These are phyloP conservation scores for Dissoconium aciculare DNA, from an alignment of 2,329 filamentous ascomycete genomes.

Conservation along the genomic window DNA sequence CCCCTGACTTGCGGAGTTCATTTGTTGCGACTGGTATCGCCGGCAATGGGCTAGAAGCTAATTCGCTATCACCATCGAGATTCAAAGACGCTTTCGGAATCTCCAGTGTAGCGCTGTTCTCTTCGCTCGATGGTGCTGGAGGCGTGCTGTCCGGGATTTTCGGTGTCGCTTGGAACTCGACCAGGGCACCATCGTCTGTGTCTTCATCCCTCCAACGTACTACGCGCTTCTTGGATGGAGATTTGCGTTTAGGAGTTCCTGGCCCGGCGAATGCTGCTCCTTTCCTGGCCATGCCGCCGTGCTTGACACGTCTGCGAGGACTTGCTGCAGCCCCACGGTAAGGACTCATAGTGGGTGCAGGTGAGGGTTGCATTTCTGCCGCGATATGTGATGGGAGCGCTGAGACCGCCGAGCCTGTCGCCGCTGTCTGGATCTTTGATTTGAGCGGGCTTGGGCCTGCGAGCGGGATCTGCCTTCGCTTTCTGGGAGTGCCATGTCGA, in stretches of 20 bases:
- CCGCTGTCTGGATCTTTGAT: conserved; percentile 25
- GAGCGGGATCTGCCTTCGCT: conserved; percentile 39
- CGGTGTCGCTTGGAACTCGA: conserved; percentile 85
- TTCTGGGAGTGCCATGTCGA: conserved; percentile 62
- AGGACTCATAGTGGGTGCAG: conserved; percentile 12
- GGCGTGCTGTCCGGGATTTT: conserved; percentile 47
- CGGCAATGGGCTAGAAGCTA: conserved; percentile 42
- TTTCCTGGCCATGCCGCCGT: conserved; percentile 45
- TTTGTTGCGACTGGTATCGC: conserved; percentile 44
- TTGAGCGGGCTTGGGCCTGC: conserved; percentile 36
- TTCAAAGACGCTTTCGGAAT: conserved; percentile 35
- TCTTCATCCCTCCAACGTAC: conserved; percentile 91
- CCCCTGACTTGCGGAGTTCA: conserved; percentile 35
- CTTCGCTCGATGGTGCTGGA: conserved; percentile 23
- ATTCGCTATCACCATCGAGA: conserved; percentile 21
- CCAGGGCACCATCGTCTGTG: conserved; percentile 60
- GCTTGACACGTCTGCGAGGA: conserved; percentile 59
- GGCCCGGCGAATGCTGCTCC: conserved; percentile 40
- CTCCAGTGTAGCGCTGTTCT: neutral
- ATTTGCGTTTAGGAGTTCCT: conserved; percentile 69
- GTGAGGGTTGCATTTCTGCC: conserved; percentile 9
- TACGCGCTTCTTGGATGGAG: conserved; percentile 51
- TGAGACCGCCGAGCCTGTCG: conserved; percentile 2
- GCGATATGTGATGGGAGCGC: conserved; percentile 17
- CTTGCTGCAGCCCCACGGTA: conserved; percentile 46